Evolutionary conservation across 2,329 filamentous ascomycete species (phyloP), one percentile per base, ranked within the genome.

Genomic region (Penicillium verrucosum): DNA sequence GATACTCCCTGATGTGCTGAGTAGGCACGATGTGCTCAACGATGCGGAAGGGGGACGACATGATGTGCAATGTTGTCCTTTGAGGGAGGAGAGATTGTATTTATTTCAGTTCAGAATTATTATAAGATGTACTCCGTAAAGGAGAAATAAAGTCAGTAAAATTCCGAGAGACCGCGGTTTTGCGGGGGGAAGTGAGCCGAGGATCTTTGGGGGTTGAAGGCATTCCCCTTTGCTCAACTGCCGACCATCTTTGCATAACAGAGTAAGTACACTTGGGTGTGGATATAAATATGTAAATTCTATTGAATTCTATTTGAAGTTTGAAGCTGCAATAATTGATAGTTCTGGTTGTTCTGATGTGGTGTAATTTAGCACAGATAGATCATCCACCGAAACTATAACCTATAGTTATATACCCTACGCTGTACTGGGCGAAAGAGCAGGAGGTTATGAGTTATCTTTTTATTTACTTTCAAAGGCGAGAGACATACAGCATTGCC

Each of bases 1-100:
- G 81, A 70, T 91, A 96, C 70, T 95, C 89, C 60, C 92, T 83
- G 60, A 96, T 88, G 74, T 97, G 89, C 61, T 90, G 85, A 63
- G 84, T 85, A 54, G 85, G 82, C 63, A 95, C 74, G 42, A 82
- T 79, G 77, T 96, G 92, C 72, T 94, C 88, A 61, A 85, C 82
- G 65, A 95, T 77, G 61, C 82, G 76, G 56, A 77, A 77, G 14
- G 71, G 67, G 7, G 68, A 64, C n/a, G 76, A 90, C 90, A 56
- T 56, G 27, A 49, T 34, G 25, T 18, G 8, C 12, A 25, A 7
- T 40, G 18, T 34, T 45, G n/a, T 11, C 23, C 8, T 11, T 18
- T 11, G 42, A 32, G n/a, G 44, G 23, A 27, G 55, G 73, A 64
- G 44, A 75, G 68, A 51, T 21, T 18, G 1, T 27, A n/a, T 16